Percentiles rank a stretch among this genome's conserved stretches.
Evolutionary conservation across 2,329 filamentous ascomycete genomes (phyloP).

Genomic region (Aspergillus bombycis): DNA sequence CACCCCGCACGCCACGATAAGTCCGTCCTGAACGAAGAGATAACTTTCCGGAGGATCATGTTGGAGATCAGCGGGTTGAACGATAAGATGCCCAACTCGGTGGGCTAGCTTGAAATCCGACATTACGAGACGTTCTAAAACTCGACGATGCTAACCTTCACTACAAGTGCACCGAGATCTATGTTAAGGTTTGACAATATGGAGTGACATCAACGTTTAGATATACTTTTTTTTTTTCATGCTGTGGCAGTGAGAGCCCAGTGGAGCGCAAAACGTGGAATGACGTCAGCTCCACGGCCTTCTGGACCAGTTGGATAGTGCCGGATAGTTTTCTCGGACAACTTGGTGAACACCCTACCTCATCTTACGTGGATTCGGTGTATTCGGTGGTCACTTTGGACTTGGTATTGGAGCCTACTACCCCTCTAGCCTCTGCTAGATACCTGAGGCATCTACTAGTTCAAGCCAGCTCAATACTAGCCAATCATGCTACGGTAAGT

Average conservation of each 20-base stretch:
- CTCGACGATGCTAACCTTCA: neutral
- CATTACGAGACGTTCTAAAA: neutral
- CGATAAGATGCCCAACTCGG: conserved; percentile 20
- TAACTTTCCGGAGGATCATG: conserved; percentile 25
- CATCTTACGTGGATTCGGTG: neutral
- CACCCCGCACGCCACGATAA: conserved; percentile 25
- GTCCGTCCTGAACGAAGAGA: conserved; percentile 25
- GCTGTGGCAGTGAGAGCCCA: neutral
- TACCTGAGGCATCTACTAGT: neutral
- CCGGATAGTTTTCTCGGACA: neutral
- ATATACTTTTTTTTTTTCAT: neutral
- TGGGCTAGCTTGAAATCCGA: conserved; percentile 14
- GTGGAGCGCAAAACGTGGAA: neutral
- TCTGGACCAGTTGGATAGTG: neutral
- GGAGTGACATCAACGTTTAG: neutral
- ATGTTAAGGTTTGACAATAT: neutral
- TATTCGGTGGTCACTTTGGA: no score
- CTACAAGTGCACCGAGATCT: neutral
- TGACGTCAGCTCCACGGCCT: neutral
- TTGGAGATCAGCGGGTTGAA: conserved; percentile 20
- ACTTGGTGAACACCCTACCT: neutral
- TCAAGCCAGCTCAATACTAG: neutral
- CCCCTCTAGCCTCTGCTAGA: neutral
- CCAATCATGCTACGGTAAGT: neutral
- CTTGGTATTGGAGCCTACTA: no score